phyloP scores from a whole-genome alignment of 208 protist species.

The Phytomonas francai region DNA sequence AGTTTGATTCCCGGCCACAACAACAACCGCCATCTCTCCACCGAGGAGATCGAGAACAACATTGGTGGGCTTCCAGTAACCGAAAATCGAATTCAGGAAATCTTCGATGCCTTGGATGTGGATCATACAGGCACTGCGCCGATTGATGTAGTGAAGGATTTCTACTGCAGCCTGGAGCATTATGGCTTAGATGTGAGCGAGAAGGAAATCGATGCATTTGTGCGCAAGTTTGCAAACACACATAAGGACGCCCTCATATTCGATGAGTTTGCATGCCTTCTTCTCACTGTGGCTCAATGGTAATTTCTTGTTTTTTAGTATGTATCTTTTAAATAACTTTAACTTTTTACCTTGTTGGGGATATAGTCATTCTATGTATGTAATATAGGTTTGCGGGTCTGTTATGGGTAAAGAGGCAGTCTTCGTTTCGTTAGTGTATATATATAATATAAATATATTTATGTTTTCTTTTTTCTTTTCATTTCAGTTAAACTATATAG shows the following conservation, averaged over 20 bases:
- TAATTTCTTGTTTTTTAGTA: neutral
- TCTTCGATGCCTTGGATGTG: constrained; percentile 83
- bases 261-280: constrained; percentile 87
- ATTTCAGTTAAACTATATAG: neutral
- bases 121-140: constrained; percentile 66
- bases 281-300: constrained; percentile 1
- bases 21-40: constrained; percentile 86
- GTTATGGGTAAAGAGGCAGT: neutral
- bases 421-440: constrained; percentile 1
- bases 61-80: constrained; percentile 88
- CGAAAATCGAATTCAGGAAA: constrained; percentile 81
- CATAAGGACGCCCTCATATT: constrained; percentile 69
- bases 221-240: constrained; percentile 74
- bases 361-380: constrained; percentile 8
- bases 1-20: constrained; percentile 85
- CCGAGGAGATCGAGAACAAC: constrained; percentile 90
- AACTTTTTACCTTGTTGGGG: neutral
- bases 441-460: constrained; percentile 3
- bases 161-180: constrained; percentile 83
- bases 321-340: neutral
- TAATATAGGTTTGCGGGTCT: neutral
- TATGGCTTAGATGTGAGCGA: constrained; percentile 76
- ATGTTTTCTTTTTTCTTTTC: neutral
- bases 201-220: constrained; percentile 57
- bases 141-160: constrained; percentile 71